Conservation (phyloP, 1,139 yeast species). For the Yamadazyma taylorii region DNA sequence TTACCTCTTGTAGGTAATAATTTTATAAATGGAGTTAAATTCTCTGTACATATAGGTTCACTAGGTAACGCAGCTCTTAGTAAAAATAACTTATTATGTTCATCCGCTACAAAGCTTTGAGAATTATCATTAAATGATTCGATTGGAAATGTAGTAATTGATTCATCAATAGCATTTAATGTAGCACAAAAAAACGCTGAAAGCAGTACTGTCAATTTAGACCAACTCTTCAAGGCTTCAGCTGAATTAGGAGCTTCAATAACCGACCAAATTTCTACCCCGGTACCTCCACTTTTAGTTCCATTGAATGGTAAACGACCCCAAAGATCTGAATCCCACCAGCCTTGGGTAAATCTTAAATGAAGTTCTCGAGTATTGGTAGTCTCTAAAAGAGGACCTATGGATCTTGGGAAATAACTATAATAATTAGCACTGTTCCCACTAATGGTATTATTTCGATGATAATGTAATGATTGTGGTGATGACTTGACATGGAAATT, state of each 20-base stretch:
- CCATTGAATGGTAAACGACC: conserved; percentile 82
- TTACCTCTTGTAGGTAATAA: conserved; percentile 90
- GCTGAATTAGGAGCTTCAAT: conserved; percentile 62
- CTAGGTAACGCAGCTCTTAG: conserved; percentile 88
- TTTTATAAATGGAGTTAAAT: conserved; percentile 89
- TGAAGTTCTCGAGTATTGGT: conserved; percentile 76
- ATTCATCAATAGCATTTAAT: conserved; percentile 78
- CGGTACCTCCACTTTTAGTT: conserved; percentile 80
- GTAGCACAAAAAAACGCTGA: conserved; percentile 97
- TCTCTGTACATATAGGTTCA: conserved; percentile 97
- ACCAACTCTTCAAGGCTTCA: conserved; percentile 70
- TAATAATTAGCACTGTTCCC: conserved; percentile 45
- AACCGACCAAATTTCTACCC: conserved; percentile 90
- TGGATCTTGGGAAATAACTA: conserved; percentile 73
- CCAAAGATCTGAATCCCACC: conserved; percentile 93
- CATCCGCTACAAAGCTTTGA: conserved; percentile 21
- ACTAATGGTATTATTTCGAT: conserved; percentile 10
- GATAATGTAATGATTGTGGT: conserved; percentile 34
- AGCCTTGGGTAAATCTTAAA: conserved; percentile 86
- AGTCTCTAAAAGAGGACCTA: conserved; percentile 73
- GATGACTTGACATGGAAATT: conserved; percentile 61
- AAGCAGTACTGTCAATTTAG: conserved; percentile 65
- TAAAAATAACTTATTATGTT: conserved; percentile 46
- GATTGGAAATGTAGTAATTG: conserved; percentile 75
- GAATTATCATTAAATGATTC: conserved; percentile 16